A percentile compares a stretch with the other conserved stretches of the same genome.
phyloP scores from a whole-genome alignment of 768 basidiomycete species.

The Mycena albidolilacea region DNA sequence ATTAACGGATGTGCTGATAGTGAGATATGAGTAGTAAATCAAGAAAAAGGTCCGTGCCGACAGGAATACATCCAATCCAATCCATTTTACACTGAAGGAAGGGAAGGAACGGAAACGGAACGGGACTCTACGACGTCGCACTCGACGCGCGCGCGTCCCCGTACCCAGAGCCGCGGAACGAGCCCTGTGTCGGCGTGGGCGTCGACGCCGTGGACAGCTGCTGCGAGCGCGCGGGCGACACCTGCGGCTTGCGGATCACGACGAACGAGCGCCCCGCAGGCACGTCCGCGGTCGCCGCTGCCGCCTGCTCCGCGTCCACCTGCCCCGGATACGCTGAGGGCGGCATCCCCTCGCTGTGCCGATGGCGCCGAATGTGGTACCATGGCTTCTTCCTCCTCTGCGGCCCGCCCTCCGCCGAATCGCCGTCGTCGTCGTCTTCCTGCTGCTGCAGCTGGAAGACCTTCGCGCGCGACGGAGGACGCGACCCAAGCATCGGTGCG shows the following conservation, averaged over 20 bases:
- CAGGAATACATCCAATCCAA: not conserved
- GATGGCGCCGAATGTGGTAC: slow-evolving; percentile 74
- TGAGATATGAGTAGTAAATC: slow-evolving; percentile 25
- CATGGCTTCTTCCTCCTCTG: slow-evolving; percentile 78
- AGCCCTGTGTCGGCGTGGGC: slow-evolving; percentile 44
- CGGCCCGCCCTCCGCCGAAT: slow-evolving; percentile 52
- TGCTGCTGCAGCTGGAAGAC: slow-evolving; percentile 24
- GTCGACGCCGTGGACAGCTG: slow-evolving; percentile 50
- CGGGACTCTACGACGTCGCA: slow-evolving; percentile 33
- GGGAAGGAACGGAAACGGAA: not conserved
- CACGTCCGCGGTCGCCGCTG: slow-evolving; percentile 48
- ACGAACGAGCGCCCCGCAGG: slow-evolving; percentile 73
- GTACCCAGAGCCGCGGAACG: slow-evolving; percentile 26
- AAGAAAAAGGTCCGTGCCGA: slow-evolving; percentile 29
- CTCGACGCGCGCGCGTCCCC: slow-evolving; percentile 39
- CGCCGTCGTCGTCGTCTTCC: slow-evolving; percentile 56
- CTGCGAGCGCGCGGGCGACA: slow-evolving; percentile 52
- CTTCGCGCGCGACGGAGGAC: slow-evolving; percentile 31
- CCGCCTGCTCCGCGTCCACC: slow-evolving; percentile 54
- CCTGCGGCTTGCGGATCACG: slow-evolving; percentile 74
- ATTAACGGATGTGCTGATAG: slow-evolving; percentile 24
- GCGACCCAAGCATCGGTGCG: slow-evolving; percentile 51
- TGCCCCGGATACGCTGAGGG: slow-evolving; percentile 44
- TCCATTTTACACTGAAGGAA: slow-evolving; percentile 2
- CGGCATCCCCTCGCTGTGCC: slow-evolving; percentile 69